Conservation (phyloP, 306 rosid genomes). For the Comarum palustre region DNA sequence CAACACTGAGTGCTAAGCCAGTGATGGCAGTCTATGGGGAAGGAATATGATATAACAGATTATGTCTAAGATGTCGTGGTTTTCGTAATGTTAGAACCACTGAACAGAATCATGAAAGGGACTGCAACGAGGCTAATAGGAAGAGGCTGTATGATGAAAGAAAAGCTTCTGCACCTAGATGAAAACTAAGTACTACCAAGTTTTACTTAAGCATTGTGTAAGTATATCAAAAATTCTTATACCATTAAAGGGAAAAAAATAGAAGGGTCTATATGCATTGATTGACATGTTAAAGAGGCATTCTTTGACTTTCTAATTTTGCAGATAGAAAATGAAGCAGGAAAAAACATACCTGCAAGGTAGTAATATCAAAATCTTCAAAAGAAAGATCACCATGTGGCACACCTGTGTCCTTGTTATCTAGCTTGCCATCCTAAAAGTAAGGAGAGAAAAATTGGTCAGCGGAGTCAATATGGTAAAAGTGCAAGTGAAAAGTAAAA, state of each 20-base stretch:
- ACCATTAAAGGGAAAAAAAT: neutral
- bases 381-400: constrained; percentile 53
- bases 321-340: neutral
- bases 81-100: neutral
- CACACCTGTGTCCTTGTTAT: constrained; percentile 37
- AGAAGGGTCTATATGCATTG: neutral
- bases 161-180: neutral
- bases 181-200: neutral
- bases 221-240: neutral
- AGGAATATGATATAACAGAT: neutral
- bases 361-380: constrained; percentile 52
- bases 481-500: constrained; percentile 14
- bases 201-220: neutral
- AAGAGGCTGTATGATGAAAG: neutral
- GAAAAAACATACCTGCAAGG: constrained; percentile 61
- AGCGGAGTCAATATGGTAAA: constrained; percentile 14
- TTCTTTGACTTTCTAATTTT: neutral
- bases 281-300: neutral
- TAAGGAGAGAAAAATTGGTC: constrained; percentile 26
- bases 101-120: constrained; percentile 1
- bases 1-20: too few species aligned
- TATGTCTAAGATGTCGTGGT: neutral
- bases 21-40: neutral
- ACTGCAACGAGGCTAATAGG: neutral
- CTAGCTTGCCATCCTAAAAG: constrained; percentile 56